phyloP scores from a whole-genome alignment of 2,329 filamentous ascomycete species.

The Exserohilum rostratum region DNA sequence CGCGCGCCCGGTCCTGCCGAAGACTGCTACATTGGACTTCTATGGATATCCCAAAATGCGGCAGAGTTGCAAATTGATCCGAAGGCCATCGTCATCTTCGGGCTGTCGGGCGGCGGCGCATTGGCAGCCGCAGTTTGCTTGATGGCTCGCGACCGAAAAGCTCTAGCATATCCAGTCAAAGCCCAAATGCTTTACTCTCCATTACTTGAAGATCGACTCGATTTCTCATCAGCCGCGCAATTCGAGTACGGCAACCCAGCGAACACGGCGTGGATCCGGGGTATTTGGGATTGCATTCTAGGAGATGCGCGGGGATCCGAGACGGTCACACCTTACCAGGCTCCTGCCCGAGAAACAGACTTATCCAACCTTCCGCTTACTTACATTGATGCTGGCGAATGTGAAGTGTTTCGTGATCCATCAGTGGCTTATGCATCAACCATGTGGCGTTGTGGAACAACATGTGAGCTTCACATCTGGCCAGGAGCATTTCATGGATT shows the following conservation, averaged over 20 bases:
- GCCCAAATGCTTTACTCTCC: no score
- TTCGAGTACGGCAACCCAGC: no score
- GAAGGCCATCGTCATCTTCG: constrained; percentile 49
- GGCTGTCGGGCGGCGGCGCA: constrained; percentile 54
- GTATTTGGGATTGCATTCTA: no score
- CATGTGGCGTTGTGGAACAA: constrained; percentile 26
- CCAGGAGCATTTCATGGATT: constrained; percentile 21
- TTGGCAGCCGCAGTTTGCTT: constrained; percentile 50
- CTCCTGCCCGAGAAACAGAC: constrained; percentile 4
- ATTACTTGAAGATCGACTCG: no score
- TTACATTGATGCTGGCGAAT: constrained; percentile 28
- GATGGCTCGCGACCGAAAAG: not conserved
- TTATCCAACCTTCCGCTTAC: constrained; percentile 20
- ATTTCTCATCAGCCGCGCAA: no score
- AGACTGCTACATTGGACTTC: constrained; percentile 25
- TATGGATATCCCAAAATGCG: constrained; percentile 45
- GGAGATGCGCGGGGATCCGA: no score
- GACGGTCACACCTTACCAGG: no score
- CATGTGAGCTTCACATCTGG: constrained; percentile 28
- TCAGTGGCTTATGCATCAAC: constrained; percentile 19
- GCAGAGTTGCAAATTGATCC: constrained; percentile 51
- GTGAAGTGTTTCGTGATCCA: constrained; percentile 28
- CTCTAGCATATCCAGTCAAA: no score
- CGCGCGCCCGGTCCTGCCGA: constrained; percentile 48
- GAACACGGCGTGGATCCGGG: no score